phyloP scores from a whole-genome alignment of 345 rosid species.

The Pistacia vera region DNA sequence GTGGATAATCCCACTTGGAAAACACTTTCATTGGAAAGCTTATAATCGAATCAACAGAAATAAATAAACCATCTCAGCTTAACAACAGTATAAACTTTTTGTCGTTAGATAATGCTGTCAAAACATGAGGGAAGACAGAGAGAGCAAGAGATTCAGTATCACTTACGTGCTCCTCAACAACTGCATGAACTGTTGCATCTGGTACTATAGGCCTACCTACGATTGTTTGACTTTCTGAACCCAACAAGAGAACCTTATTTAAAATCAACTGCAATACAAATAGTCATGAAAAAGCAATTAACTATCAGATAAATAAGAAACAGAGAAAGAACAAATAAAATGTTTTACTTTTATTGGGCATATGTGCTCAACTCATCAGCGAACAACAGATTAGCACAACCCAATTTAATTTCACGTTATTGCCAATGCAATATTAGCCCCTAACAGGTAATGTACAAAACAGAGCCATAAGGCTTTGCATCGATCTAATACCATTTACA shows the following conservation, averaged over 20 bases:
- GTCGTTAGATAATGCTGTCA: not conserved
- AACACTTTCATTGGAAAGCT: not conserved
- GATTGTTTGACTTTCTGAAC: constrained; percentile 72
- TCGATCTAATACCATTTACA: not conserved
- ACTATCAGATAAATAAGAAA: not conserved
- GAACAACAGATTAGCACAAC: not conserved
- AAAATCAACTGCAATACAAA: constrained; percentile 64
- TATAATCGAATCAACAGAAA: not conserved
- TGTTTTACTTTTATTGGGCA: not conserved
- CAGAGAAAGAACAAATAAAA: not conserved
- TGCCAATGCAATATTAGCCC: not conserved
- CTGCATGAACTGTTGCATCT: constrained; percentile 85
- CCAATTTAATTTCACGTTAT: not conserved
- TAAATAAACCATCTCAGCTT: not conserved
- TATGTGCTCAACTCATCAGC: not conserved
- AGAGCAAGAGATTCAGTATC: constrained; percentile 9
- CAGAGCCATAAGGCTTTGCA: not conserved
- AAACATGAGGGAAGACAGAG: not conserved
- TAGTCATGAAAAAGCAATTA: constrained; percentile 4
- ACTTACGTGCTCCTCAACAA: constrained; percentile 98
- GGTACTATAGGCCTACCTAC: constrained; percentile 87
- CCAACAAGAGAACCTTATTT: constrained; percentile 86
- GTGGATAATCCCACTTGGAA: not conserved
- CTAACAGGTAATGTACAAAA: not conserved
- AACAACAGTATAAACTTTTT: not conserved